phyloP scores from a whole-genome alignment of 768 basidiomycete species.

The Auriculariales sp. region DNA sequence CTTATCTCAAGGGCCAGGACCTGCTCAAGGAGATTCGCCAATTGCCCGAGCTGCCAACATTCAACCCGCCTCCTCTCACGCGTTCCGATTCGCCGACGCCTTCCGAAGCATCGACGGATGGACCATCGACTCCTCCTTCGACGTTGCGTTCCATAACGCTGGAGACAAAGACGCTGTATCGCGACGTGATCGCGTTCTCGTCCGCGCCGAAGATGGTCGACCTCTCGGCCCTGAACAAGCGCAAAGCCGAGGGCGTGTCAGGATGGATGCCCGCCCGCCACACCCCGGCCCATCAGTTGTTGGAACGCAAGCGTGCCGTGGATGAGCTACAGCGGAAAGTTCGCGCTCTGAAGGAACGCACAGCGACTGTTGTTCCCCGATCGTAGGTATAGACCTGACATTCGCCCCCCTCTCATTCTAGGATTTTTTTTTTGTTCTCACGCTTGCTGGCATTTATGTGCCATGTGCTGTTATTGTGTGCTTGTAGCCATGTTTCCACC shows the following conservation, averaged over 20 bases:
- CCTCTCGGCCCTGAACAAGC: conserved; percentile 30
- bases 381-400: not conserved
- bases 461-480: no score
- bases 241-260: conserved; percentile 24
- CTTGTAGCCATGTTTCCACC: no score
- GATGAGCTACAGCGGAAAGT: conserved; percentile 57
- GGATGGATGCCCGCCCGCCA: conserved; percentile 73
- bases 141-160: conserved; percentile 56
- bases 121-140: conserved; percentile 23
- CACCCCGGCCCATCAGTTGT: conserved; percentile 68
- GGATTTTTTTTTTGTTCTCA: no score
- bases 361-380: conserved; percentile 25
- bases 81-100: conserved; percentile 41
- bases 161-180: conserved; percentile 75
- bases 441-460: no score
- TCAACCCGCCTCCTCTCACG: conserved; percentile 18
- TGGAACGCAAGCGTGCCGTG: conserved; percentile 61
- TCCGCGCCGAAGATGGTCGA: conserved; percentile 78
- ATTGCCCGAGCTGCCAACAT: conserved; percentile 45
- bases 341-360: conserved; percentile 53
- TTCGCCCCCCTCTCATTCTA: no score
- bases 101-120: conserved; percentile 43
- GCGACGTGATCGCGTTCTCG: conserved; percentile 79
- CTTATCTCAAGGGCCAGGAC: conserved; percentile 86
- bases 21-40: conserved; percentile 69